Evolutionary conservation across 371 early-diverging fungal genomes (phyloP).

Genomic region (Blakeslea trispora): DNA sequence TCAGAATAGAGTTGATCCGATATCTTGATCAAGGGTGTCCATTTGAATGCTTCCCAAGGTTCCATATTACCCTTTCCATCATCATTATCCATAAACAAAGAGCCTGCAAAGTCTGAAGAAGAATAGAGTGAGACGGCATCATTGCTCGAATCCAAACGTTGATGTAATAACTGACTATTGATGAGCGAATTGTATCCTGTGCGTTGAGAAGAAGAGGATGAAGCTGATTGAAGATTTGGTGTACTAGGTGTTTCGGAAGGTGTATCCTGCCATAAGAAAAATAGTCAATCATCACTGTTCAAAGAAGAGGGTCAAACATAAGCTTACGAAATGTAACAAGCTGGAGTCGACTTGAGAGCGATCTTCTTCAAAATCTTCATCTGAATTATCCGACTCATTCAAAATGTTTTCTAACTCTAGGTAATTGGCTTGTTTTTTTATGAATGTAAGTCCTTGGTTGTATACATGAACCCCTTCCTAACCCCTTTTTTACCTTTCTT

Average conservation of each 20-base stretch:
- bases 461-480: background rate
- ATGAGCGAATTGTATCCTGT: conserved; percentile 12
- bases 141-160: conserved; percentile 15
- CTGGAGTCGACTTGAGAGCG: conserved; percentile 41
- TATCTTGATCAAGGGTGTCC: conserved; percentile 70
- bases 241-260: conserved; percentile 41
- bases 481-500: conserved; percentile 57
- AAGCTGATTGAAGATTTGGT: conserved; percentile 19
- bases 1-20: conserved; percentile 70
- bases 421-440: conserved; percentile 56
- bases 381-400: conserved; percentile 49
- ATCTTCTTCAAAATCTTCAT: conserved; percentile 32
- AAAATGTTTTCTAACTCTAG: conserved; percentile 57
- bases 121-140: conserved; percentile 26
- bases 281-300: background rate
- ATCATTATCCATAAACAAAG: conserved; percentile 4
- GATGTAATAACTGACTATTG: conserved; percentile 9
- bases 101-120: conserved; percentile 20
- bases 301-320: background rate
- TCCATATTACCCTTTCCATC: conserved; percentile 24
- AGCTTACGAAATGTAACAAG: conserved; percentile 36
- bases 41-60: conserved; percentile 73
- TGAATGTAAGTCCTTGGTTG: too few relatives aligned
- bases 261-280: conserved; percentile 33
- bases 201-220: conserved; percentile 17